A percentile compares a stretch with the other conserved stretches of the same genome.
Conservation (phyloP, 768 basidiomycete species). For the button mushroom (Agaricus bisporus) region DNA sequence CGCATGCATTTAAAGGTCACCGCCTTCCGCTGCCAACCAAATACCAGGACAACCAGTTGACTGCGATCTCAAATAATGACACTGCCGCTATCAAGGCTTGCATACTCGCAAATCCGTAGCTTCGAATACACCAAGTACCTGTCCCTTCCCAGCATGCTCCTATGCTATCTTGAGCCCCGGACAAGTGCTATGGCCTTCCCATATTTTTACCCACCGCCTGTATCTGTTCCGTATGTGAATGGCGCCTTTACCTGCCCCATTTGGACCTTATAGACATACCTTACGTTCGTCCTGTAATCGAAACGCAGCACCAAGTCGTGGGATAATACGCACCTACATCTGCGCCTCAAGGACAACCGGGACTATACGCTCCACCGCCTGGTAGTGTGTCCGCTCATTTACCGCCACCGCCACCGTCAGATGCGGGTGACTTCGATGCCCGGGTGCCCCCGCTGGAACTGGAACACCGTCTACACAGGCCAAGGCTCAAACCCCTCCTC, state of each 20-base stretch:
- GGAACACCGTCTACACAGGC: conserved; percentile 16
- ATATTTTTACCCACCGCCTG: conserved; percentile 32
- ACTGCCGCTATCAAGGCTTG: conserved; percentile 55
- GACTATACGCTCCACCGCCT: conserved; percentile 26
- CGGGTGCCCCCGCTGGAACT: conserved; percentile 17
- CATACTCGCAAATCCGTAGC: conserved; percentile 86
- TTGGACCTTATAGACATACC: conserved; percentile 15
- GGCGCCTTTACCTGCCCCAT: conserved; percentile 12
- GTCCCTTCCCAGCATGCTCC: conserved; percentile 52
- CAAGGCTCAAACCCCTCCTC: conserved; percentile 20
- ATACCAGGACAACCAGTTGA: conserved; percentile 72
- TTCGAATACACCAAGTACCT: conserved; percentile 94
- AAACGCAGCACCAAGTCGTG: conserved; percentile 16
- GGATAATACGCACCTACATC: conserved; percentile 13
- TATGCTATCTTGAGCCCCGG: conserved; percentile 37
- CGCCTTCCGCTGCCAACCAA: conserved; percentile 83
- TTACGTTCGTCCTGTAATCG: conserved; percentile 17
- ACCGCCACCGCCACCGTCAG: conserved; percentile 11
- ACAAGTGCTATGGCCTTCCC: conserved; percentile 34
- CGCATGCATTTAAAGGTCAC: conserved; percentile 87
- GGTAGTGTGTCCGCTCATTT: conserved; percentile 15
- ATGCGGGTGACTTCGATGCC: conserved; percentile 13
- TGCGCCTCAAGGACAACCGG: conserved; percentile 22
- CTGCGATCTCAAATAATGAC: conserved; percentile 13
- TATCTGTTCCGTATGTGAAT: conserved; percentile 18